Base-by-base conservation (phyloP, 2,329 filamentous ascomycete genomes). In the Ophiostoma ips region DNA sequence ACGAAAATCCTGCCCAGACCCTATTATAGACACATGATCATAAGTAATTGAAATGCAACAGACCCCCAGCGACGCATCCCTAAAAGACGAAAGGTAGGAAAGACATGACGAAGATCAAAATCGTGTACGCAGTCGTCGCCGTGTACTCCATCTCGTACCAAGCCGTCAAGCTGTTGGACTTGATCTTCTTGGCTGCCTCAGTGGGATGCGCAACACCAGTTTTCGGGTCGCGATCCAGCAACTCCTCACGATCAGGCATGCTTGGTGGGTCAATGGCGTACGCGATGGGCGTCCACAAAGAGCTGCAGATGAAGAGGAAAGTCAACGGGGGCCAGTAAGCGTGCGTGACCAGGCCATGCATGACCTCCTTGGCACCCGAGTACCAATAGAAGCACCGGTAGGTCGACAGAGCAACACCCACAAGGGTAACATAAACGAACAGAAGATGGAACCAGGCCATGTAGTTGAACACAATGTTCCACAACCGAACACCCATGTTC, bases 231-330 rank as follows among this genome's bases (percentile, higher is more conserved):
- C 76, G 67, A 5, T 67, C 63, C 41, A 82, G 64, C 13, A 82
- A 62, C 6, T 76, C 68, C 58, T 57, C 55, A 16, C 55, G 55
- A 30, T 57, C 55, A 3, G 55, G 55, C 51, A 55, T 52, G n/a
- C 46, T 79, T 72, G 79, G 79, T 1, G 79, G 79, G 55, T 73
- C 73, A 49, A 81, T 72, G 21, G 76, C 75, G 58, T 83, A 83
- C 1, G 68, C 66, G 43, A 83, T 68, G 0, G 79, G 79, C 0
- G 70, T 76, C 73, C 75, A 79, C 24, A 76, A 63, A 1, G 73
- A 73, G 47, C 66, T 71, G 64, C 70, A 71, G 45, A 74, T 68
- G 58, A 75, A 73, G 40, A 78, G 57, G 63, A 76, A 79, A 0
- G 75, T 72, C 40, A 79, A 57, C 0, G 77, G 77, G 6, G 76